Conservation (phyloP, 805 yeast species). For the Candida railenensis region DNA sequence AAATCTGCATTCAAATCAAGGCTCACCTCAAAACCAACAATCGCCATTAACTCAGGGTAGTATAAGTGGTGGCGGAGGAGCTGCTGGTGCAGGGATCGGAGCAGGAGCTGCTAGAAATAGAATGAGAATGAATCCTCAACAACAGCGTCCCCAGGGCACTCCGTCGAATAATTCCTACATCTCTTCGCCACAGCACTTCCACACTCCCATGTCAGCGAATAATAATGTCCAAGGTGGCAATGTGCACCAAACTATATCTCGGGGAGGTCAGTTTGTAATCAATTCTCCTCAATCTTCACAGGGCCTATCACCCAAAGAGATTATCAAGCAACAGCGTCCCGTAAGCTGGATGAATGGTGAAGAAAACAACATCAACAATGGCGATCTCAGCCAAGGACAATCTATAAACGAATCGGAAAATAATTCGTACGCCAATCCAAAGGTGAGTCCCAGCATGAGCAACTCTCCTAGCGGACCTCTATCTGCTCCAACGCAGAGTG, state of each 20-base stretch:
- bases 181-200: constrained; percentile 19
- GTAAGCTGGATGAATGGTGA: not conserved
- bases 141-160: not conserved
- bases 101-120: constrained; percentile 2
- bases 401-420: too few species aligned
- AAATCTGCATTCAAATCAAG: not conserved
- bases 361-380: not conserved
- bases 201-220: constrained; percentile 10
- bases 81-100: constrained; percentile 4
- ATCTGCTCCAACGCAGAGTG: not conserved
- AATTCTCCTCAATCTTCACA: constrained; percentile 28
- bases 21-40: constrained; percentile 1
- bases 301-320: constrained; percentile 31
- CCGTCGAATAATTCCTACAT: constrained; percentile 11
- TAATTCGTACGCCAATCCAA: too few species aligned
- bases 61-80: too few species aligned
- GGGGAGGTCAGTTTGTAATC: constrained; percentile 17
- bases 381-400: not conserved
- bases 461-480: not conserved
- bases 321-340: constrained; percentile 18
- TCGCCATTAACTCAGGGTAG: not conserved
- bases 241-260: constrained; percentile 10
- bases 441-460: not conserved
- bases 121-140: constrained; percentile 4
- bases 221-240: constrained; percentile 3